phyloP scores from a whole-genome alignment of 2,329 filamentous ascomycete genomes.

The Elsinoe batatas region DNA sequence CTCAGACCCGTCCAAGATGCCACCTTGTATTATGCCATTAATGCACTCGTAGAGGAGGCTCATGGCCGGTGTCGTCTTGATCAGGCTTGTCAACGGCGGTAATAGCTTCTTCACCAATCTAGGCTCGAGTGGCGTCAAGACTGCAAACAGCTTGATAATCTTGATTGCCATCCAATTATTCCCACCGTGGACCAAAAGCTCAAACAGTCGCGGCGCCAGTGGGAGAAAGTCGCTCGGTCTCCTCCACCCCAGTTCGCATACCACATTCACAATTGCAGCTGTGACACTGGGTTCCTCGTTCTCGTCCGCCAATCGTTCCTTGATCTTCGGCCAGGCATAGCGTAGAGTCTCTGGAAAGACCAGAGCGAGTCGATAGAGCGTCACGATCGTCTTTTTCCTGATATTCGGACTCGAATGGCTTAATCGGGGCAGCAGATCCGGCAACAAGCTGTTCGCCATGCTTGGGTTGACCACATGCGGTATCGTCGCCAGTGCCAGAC shows the following conservation, averaged over 20 bases:
- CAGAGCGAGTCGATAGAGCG: conserved; percentile 81
- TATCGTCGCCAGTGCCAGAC: conserved; percentile 78
- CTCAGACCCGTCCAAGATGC: conserved; percentile 75
- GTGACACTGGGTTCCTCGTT: conserved; percentile 87
- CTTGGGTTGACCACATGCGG: conserved; percentile 91
- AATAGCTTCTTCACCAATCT: conserved; percentile 83
- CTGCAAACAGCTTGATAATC: conserved; percentile 95
- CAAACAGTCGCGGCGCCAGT: conserved; percentile 81
- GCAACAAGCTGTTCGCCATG: conserved; percentile 77
- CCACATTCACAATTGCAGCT: conserved; percentile 89
- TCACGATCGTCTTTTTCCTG: conserved; percentile 92
- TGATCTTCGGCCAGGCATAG: conserved; percentile 94
- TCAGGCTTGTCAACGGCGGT: conserved; percentile 82
- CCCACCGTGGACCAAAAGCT: conserved; percentile 78
- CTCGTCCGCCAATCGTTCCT: conserved; percentile 83
- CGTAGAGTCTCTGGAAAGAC: conserved; percentile 94
- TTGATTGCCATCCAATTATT: conserved; percentile 99
- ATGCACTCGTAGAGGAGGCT: conserved; percentile 98
- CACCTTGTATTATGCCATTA: conserved; percentile 94
- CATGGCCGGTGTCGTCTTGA: conserved; percentile 92
- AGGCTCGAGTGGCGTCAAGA: conserved; percentile 83
- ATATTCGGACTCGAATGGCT: conserved; percentile 77
- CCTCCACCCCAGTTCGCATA: conserved; percentile 92
- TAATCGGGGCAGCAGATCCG: conserved; percentile 76
- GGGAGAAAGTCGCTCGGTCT: conserved; percentile 89